Evolutionary conservation across 805 yeast species (phyloP).

Genomic region (Sungouiella blattae): DNA sequence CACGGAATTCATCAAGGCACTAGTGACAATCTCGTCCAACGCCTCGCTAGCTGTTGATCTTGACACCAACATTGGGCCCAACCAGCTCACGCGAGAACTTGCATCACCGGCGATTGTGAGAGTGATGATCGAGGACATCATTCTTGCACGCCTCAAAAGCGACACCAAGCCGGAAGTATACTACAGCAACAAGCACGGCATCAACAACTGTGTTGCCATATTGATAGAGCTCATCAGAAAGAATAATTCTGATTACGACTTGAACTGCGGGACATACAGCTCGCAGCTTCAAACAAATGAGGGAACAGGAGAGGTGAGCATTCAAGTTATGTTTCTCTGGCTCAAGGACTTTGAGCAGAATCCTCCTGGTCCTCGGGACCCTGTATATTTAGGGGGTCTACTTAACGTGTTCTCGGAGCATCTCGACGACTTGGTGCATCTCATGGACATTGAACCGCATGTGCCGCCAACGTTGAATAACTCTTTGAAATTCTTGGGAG

Average conservation of each 20-base stretch:
- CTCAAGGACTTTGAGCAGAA: conserved; percentile 63
- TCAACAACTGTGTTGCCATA: conserved; percentile 92
- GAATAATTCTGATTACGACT: conserved; percentile 93
- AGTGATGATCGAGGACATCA: conserved; percentile 71
- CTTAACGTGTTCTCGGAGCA: conserved; percentile 72
- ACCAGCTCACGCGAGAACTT: conserved; percentile 85
- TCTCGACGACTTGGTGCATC: conserved; percentile 58
- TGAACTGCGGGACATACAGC: conserved; percentile 77
- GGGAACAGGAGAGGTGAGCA: conserved; percentile 36
- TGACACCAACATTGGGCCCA: conserved; percentile 92
- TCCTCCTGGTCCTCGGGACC: conserved; percentile 91
- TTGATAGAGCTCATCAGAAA: conserved; percentile 92
- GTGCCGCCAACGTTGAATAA: conserved; percentile 14
- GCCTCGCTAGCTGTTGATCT: conserved; percentile 66
- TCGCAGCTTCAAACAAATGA: conserved; percentile 42
- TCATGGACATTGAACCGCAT: conserved; percentile 44
- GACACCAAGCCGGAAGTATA: conserved; percentile 1
- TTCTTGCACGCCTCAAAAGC: conserved; percentile 30
- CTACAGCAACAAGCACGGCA: conserved; percentile 72
- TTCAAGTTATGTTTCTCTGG: conserved; percentile 43
- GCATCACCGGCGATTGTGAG: conserved; percentile 71
- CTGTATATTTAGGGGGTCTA: conserved; percentile 85
- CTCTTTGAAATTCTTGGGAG: conserved; percentile 61
- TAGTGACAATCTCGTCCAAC: conserved; percentile 90
- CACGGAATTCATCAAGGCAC: conserved; percentile 91